phyloP scores from a whole-genome alignment of 768 basidiomycete species.

The Boletus vermiculosoides region DNA sequence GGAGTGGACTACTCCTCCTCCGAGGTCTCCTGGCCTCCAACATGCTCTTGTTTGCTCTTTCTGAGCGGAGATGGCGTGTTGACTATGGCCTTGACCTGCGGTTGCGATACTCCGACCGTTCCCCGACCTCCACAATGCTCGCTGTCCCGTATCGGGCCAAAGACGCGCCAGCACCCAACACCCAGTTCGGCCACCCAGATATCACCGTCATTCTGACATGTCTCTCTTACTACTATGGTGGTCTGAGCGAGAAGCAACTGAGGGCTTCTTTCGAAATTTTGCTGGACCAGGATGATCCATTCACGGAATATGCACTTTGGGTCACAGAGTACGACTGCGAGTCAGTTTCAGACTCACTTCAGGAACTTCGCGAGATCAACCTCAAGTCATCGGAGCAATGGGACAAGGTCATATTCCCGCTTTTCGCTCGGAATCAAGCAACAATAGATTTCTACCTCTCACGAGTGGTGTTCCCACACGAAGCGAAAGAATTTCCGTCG shows the following conservation, averaged over 20 bases:
- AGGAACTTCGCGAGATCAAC: background rate
- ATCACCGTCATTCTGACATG: constrained; percentile 32
- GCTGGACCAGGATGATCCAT: constrained; percentile 3
- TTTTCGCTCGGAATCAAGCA: constrained; percentile 1
- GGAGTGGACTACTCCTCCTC: constrained; percentile 10
- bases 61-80: constrained; percentile 27
- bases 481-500: constrained; percentile 31
- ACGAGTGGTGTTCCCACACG: constrained; percentile 33
- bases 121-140: constrained; percentile 16
- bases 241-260: constrained; percentile 1
- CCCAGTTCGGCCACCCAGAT: constrained; percentile 39
- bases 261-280: constrained; percentile 1
- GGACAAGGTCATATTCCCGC: background rate
- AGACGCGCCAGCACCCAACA: constrained; percentile 30
- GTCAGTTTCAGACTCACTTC: background rate
- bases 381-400: constrained; percentile 9
- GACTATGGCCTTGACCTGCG: background rate
- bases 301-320: constrained; percentile 1
- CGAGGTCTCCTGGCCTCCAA: constrained; percentile 32
- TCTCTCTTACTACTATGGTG: constrained; percentile 33
- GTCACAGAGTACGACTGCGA: background rate
- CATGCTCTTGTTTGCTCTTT: constrained; percentile 25
- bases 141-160: constrained; percentile 38
- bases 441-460: constrained; percentile 21
- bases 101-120: background rate